These are phyloP conservation scores for Trichocladium uniseriatum DNA, from an alignment of 495 filamentous ascomycete genomes.

Conservation along the genomic window DNA sequence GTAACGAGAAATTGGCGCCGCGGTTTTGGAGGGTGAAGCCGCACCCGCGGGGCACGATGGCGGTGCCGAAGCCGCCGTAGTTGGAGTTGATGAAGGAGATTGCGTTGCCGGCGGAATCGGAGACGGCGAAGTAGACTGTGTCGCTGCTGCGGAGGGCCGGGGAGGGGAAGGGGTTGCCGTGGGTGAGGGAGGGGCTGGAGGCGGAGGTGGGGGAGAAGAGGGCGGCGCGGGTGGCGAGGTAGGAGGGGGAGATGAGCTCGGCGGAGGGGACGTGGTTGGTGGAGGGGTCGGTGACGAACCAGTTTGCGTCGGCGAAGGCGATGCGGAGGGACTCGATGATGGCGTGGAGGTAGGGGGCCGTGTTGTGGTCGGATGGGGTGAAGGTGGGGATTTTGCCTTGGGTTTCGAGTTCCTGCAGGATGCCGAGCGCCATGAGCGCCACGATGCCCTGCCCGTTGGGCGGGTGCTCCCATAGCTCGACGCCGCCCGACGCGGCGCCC, in stretches of 20 bases:
- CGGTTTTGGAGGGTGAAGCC: slow-evolving; percentile 94
- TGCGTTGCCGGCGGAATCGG: slow-evolving; percentile 74
- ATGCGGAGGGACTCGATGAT: slow-evolving; percentile 85
- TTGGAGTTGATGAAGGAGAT: slow-evolving; percentile 96
- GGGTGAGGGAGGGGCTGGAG: slow-evolving; percentile 14
- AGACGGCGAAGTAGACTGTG: slow-evolving; percentile 87
- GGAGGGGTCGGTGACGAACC: slow-evolving; percentile 83
- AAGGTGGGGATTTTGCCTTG: slow-evolving; percentile 62
- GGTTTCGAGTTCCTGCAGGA: slow-evolving; percentile 76
- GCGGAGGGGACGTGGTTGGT: slow-evolving; percentile 54
- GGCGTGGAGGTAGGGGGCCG: slow-evolving; percentile 65
- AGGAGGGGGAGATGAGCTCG: slow-evolving; percentile 46
- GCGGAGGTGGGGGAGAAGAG: slow-evolving; percentile 30
- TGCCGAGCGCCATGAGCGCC: slow-evolving; percentile 86
- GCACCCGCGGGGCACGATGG: slow-evolving; percentile 71
- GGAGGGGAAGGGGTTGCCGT: slow-evolving; percentile 53
- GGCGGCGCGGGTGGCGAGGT: slow-evolving; percentile 33
- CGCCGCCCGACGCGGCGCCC: slow-evolving; percentile 20
- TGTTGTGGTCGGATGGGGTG: slow-evolving; percentile 61
- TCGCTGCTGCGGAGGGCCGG: slow-evolving; percentile 59
- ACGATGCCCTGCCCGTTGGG: slow-evolving; percentile 98
- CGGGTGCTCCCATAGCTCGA: slow-evolving; percentile 91
- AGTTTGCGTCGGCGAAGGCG: slow-evolving; percentile 80
- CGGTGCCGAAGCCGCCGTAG: slow-evolving; percentile 83
- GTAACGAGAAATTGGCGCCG: slow-evolving; percentile 72